Conservation (phyloP, 495 filamentous ascomycete genomes). For the Hypoxylon crocopeplum region DNA sequence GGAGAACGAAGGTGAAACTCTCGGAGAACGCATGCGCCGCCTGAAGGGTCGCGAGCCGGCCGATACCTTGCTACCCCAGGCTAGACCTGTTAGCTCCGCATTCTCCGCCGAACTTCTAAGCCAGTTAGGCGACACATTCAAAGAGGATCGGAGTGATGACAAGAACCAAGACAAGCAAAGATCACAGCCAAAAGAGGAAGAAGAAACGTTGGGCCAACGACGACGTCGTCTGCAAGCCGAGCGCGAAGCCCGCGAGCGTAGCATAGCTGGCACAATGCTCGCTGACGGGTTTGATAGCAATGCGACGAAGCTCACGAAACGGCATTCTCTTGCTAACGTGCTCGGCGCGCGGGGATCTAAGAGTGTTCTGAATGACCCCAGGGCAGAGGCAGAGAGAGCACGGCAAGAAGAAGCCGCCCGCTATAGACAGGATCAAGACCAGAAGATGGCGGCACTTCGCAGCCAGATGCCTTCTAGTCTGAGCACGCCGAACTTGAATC, state of each 20-base stretch:
- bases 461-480: constrained; percentile 50
- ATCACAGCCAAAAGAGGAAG: constrained; percentile 59
- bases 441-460: constrained; percentile 49
- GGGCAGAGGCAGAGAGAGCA: constrained; percentile 32
- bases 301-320: constrained; percentile 31
- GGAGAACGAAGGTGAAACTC: constrained; percentile 77
- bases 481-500: constrained; percentile 39
- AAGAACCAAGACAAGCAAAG: constrained; percentile 45
- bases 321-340: constrained; percentile 41
- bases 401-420: constrained; percentile 44
- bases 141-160: constrained; percentile 36
- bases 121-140: constrained; percentile 66
- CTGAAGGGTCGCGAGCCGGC: constrained; percentile 60
- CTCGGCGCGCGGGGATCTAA: constrained; percentile 26
- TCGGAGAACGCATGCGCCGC: constrained; percentile 75
- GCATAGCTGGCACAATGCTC: constrained; percentile 40
- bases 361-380: constrained; percentile 28
- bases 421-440: constrained; percentile 42
- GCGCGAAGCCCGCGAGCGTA: constrained; percentile 60
- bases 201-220: constrained; percentile 90
- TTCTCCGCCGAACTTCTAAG: constrained; percentile 82
- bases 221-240: constrained; percentile 80
- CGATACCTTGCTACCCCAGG: constrained; percentile 54
- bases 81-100: constrained; percentile 70
- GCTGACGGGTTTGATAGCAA: constrained; percentile 10